Conservation (phyloP, 805 yeast genomes). For the Kazachstania bromeliacearum region DNA sequence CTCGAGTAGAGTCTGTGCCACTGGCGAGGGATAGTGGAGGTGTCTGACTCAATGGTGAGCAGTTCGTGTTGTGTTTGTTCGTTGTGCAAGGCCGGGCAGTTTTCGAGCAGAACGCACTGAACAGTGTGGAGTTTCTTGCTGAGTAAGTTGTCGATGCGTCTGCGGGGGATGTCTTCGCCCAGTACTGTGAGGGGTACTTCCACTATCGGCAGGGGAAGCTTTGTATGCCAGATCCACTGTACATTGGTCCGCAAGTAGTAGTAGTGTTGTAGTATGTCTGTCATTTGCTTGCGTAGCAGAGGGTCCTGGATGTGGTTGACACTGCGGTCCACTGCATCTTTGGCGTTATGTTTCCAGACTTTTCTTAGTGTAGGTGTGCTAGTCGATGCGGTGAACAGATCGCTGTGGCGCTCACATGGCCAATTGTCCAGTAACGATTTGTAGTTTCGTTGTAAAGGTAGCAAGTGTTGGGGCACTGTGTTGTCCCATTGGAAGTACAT, state of each 20-base stretch:
- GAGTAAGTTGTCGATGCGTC: conserved; percentile 1
- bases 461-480: conserved; percentile 4
- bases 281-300: not conserved
- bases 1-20: not conserved
- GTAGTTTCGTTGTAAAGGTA: conserved; percentile 2
- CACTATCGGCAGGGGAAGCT: conserved; percentile 1
- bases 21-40: not conserved
- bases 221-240: not conserved
- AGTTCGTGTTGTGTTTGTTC: too few relatives aligned
- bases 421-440: conserved; percentile 2
- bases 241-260: not conserved
- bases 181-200: conserved; percentile 5
- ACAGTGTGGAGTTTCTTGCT: conserved; percentile 2
- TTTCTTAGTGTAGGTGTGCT: not conserved
- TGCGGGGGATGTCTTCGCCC: conserved; percentile 3
- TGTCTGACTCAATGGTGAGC: too few relatives aligned
- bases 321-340: not conserved
- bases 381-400: not conserved
- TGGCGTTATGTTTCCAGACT: not conserved
- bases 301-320: too few relatives aligned
- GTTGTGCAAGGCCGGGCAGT: conserved; percentile 3
- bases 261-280: not conserved
- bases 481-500: conserved; percentile 6
- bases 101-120: not conserved
- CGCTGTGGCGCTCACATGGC: conserved; percentile 7